phyloP scores from a whole-genome alignment of 805 yeast species.

The Ogataea parapolymorpha region DNA sequence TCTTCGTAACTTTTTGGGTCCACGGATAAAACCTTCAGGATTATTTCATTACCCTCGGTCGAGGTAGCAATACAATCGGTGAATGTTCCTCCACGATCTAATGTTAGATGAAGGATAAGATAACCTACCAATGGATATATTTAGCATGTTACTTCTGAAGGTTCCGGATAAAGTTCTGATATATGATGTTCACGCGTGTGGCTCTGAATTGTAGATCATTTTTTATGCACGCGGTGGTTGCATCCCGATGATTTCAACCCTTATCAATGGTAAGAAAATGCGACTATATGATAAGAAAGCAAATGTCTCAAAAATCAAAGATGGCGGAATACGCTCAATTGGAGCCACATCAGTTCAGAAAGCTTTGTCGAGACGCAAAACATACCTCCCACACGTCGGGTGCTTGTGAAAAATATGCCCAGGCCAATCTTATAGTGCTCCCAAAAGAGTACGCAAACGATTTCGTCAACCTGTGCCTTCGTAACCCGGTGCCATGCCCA shows the following conservation, averaged over 20 bases:
- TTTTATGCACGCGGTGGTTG: too few species aligned
- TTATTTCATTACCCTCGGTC: constrained; percentile 50
- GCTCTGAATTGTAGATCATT: too few species aligned
- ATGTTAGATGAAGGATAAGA: constrained; percentile 15
- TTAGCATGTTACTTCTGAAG: background rate
- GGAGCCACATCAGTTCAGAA: constrained; percentile 8
- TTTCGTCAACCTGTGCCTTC: constrained; percentile 33
- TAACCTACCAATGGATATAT: constrained; percentile 2
- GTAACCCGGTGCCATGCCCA: constrained; percentile 42
- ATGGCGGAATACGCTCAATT: background rate
- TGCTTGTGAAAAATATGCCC: constrained; percentile 29
- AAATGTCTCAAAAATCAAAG: background rate
- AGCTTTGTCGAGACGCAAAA: constrained; percentile 4
- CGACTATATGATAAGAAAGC: too few species aligned
- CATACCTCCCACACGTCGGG: constrained; percentile 13
- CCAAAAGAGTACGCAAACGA: constrained; percentile 34
- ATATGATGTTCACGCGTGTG: too few species aligned
- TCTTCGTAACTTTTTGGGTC: constrained; percentile 84
- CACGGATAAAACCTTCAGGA: constrained; percentile 76
- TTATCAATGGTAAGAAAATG: too few species aligned
- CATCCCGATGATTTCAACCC: too few species aligned
- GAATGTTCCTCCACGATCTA: constrained; percentile 82
- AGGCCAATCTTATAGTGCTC: constrained; percentile 38
- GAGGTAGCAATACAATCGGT: constrained; percentile 66
- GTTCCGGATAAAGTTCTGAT: too few species aligned